A percentile compares a stretch with the other conserved stretches of the same genome.
Evolutionary conservation across 192 early-diverging fungal genomes (phyloP).

Genomic region (Linnemannia hyalina): DNA sequence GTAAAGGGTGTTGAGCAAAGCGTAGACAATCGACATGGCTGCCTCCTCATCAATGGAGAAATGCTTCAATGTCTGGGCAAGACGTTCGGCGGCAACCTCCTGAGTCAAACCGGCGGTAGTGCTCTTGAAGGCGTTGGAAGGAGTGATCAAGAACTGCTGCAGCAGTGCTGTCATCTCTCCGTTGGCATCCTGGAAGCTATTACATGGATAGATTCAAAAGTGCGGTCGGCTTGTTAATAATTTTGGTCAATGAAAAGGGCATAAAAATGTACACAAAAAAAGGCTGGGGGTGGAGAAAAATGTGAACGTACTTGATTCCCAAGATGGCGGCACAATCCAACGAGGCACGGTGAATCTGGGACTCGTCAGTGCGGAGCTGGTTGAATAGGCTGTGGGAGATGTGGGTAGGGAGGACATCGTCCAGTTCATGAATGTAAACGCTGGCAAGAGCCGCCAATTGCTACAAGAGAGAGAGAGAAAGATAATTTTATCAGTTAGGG

Average conservation of each 20-base stretch:
- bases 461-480: conserved; percentile 20
- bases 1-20: conserved; percentile 27
- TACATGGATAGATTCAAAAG: neutral
- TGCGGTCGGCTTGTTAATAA: neutral
- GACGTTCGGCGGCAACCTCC: conserved; percentile 59
- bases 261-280: neutral
- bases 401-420: conserved; percentile 60
- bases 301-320: conserved; percentile 56
- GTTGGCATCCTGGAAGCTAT: conserved; percentile 45
- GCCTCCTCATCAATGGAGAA: conserved; percentile 25
- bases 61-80: conserved; percentile 65
- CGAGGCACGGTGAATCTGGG: conserved; percentile 48
- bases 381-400: conserved; percentile 62
- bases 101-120: conserved; percentile 43
- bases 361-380: conserved; percentile 47
- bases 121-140: conserved; percentile 68
- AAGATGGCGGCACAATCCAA: conserved; percentile 40
- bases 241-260: neutral
- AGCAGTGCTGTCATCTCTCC: conserved; percentile 56
- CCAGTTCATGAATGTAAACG: conserved; percentile 65
- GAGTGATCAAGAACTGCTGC: conserved; percentile 64
- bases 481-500: conserved; percentile 6
- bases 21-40: conserved; percentile 34
- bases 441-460: conserved; percentile 63
- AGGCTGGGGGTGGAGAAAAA: neutral